Base-by-base conservation (phyloP, 108 stramenopile genomes). In the Stephanodiscus minutulus region DNA sequence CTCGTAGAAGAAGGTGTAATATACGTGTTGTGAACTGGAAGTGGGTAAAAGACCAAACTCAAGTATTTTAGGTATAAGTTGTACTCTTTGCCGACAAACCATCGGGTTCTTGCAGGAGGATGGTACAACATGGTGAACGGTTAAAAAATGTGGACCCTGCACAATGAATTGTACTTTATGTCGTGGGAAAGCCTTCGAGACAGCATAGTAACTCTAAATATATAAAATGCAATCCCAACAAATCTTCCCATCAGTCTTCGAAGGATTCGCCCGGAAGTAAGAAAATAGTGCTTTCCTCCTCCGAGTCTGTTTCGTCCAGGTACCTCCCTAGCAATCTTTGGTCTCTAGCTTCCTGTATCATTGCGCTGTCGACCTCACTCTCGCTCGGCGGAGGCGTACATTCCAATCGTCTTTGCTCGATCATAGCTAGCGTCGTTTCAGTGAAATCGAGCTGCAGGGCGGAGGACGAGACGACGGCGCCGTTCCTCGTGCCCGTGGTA, bases 321-420 rank as follows among this genome's bases (percentile, higher is more conserved):
- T 41, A 60, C 59, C 43, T 60, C 35, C 59, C 59, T 9, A 60
- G 59, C 18, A 60, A 18, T 0, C 39, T n/a, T 3, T 60, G 41
- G 35, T 60, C 59, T 39, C 43, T 60, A 22, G 59, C 59, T 41
- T 29, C 59, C 21, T 39, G n/a, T 54, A 70, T 59, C 10, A 48
- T 33, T 3, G 44, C 69, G 29, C 28, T 56, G 33, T 70, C 69
- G n/a, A 49, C 17, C 15, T 70, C 69, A 48, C 55, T 39, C 25
- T 70, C 69, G 25, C 69, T 70, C 8, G 69, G 69, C 41, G 69
- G 69, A 12, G 69, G 69, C 28, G 69, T 70, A 2, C 43, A 18
- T 3, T 41, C 39, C 69, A 70, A 27, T 37, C 69, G 57, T 47
- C 22, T 44, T 59, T 46, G 43, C 50, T 70, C 56, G 12, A 70